A percentile compares a stretch with the other conserved stretches of the same genome.
Evolutionary conservation across 345 rosid species (phyloP).

Genomic region (Turritis glabra): DNA sequence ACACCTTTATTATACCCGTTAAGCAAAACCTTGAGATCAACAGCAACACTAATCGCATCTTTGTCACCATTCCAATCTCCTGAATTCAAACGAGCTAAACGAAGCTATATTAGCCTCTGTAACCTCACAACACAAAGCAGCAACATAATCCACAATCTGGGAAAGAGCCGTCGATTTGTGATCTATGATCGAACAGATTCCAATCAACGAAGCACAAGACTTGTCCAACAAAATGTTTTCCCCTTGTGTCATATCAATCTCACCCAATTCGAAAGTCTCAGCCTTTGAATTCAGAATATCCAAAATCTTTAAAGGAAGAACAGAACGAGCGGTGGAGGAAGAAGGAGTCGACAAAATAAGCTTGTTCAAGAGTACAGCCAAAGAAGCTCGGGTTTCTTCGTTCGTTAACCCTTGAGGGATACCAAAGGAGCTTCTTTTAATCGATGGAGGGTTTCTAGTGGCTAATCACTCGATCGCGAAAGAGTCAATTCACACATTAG

Average conservation of each 20-base stretch:
- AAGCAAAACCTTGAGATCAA: constrained; percentile 73
- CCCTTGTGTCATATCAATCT: constrained; percentile 49
- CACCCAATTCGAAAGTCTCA: constrained; percentile 10
- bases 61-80: constrained; percentile 71
- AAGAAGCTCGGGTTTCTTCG: constrained; percentile 54
- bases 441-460: constrained; percentile 25
- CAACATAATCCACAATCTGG: constrained; percentile 54
- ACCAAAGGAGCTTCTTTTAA: constrained; percentile 16
- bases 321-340: constrained; percentile 39
- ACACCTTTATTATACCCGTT: constrained; percentile 69
- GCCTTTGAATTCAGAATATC: constrained; percentile 40
- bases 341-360: constrained; percentile 47
- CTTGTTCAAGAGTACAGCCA: constrained; percentile 56
- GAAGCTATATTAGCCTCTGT: constrained; percentile 48
- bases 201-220: constrained; percentile 46
- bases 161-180: constrained; percentile 51
- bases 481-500: constrained; percentile 54
- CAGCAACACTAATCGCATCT: constrained; percentile 65
- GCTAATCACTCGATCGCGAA: constrained; percentile 54
- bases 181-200: constrained; percentile 63
- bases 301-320: constrained; percentile 44
- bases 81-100: constrained; percentile 49
- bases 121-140: constrained; percentile 82
- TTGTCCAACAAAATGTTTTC: constrained; percentile 44
- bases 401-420: constrained; percentile 30